phyloP scores from a whole-genome alignment of 352 stramenopile species.

The Pythium sp. region DNA sequence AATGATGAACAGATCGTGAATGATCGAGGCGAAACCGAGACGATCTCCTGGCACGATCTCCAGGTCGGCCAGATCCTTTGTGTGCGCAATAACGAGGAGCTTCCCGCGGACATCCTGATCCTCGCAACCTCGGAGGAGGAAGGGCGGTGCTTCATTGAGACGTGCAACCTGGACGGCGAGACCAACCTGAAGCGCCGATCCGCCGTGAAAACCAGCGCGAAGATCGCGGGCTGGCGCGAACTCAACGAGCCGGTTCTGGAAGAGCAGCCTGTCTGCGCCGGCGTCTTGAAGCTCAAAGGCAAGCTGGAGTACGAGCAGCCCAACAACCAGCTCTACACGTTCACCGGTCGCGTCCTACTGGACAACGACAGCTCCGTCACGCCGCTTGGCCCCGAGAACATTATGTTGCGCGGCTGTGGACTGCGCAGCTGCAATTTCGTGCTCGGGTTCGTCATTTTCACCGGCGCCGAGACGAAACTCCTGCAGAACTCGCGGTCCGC shows the following conservation, averaged over 20 bases:
- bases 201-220: slow-evolving; percentile 46
- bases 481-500: slow-evolving; percentile 69
- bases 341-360: slow-evolving; percentile 46
- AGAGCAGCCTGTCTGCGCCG: slow-evolving; percentile 16
- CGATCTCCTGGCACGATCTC: slow-evolving; percentile 71
- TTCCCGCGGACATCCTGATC: slow-evolving; percentile 66
- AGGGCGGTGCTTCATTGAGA: slow-evolving; percentile 90
- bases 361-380: slow-evolving; percentile 30
- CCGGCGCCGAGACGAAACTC: slow-evolving; percentile 86
- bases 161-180: slow-evolving; percentile 92
- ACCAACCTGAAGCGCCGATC: slow-evolving; percentile 90
- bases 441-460: slow-evolving; percentile 87
- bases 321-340: slow-evolving; percentile 80
- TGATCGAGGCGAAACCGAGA: slow-evolving; percentile 34
- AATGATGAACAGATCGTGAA: background rate
- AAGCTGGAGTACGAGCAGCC: slow-evolving; percentile 67
- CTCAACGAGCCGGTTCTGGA: slow-evolving; percentile 48
- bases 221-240: slow-evolving; percentile 49
- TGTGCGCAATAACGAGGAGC: slow-evolving; percentile 51
- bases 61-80: slow-evolving; percentile 65
- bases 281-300: slow-evolving; percentile 30
- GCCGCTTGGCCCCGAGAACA: slow-evolving; percentile 59
- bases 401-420: slow-evolving; percentile 83
- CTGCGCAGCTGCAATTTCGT: slow-evolving; percentile 53
- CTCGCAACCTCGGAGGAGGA: slow-evolving; percentile 70